A percentile compares a stretch with the other conserved stretches of the same genome.
phyloP scores from a whole-genome alignment of 108 stramenopile genomes.

The Hondaea fermentalgiana region DNA sequence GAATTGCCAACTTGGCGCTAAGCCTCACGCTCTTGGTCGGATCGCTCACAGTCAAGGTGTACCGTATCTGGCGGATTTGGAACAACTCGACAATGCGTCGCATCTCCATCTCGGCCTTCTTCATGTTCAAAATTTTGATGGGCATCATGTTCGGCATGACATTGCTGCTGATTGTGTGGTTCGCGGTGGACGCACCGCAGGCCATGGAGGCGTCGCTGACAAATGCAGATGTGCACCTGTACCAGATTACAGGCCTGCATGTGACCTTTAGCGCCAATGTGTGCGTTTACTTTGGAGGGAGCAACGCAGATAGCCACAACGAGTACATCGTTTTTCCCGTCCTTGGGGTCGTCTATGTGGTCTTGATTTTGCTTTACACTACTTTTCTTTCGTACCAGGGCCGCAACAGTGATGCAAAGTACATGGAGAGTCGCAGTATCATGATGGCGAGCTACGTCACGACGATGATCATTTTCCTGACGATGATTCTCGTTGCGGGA shows the following conservation, averaged over 20 bases:
- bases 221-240: background rate
- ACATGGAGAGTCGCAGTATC: background rate
- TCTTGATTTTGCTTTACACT: background rate
- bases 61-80: conserved; percentile 8
- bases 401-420: background rate
- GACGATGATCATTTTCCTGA: background rate
- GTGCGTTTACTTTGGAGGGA: background rate
- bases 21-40: background rate
- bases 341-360: background rate
- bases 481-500: background rate
- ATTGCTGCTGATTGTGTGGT: background rate
- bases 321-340: background rate
- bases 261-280: background rate
- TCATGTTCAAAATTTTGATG: background rate
- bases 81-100: conserved; percentile 1
- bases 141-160: background rate
- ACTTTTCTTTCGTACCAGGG: background rate
- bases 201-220: background rate
- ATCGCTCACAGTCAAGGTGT: conserved; percentile 6
- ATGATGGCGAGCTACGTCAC: background rate
- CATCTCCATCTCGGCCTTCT: background rate
- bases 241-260: background rate
- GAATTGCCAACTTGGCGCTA: background rate
- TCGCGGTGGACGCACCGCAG: background rate
- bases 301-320: background rate